phyloP scores from a whole-genome alignment of 805 yeast genomes.

The Zygotorulaspora danielsina region DNA sequence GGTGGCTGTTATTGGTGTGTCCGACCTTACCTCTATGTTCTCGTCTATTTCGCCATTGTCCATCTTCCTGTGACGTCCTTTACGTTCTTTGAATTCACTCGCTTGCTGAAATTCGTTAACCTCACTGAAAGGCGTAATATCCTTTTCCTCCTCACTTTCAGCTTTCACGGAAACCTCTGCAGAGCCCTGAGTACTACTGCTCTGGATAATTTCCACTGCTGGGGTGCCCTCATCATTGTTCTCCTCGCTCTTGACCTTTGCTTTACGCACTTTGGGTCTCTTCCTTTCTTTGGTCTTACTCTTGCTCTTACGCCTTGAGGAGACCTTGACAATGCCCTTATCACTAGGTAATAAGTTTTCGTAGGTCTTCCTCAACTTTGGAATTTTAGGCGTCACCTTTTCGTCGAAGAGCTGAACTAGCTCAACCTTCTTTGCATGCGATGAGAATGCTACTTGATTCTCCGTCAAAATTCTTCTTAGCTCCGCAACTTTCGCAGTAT shows the following conservation, averaged over 20 bases:
- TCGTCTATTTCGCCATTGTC: constrained; percentile 12
- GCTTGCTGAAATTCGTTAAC: constrained; percentile 15
- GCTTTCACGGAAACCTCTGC: constrained; percentile 3
- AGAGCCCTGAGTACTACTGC: constrained; percentile 2
- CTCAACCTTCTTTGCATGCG: constrained; percentile 64
- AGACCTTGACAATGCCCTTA: constrained; percentile 40
- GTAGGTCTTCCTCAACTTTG: constrained; percentile 36
- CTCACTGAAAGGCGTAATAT: constrained; percentile 9
- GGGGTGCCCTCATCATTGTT: constrained; percentile 8
- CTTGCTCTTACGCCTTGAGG: constrained; percentile 11
- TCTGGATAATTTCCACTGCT: background rate
- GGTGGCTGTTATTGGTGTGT: constrained; percentile 1
- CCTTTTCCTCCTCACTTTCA: constrained; percentile 3
- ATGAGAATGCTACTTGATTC: constrained; percentile 56
- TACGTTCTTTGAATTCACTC: constrained; percentile 3
- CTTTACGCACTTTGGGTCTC: constrained; percentile 15
- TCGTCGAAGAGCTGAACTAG: constrained; percentile 57
- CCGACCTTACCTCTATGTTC: constrained; percentile 7
- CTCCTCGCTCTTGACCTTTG: constrained; percentile 8
- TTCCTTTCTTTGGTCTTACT: constrained; percentile 12
- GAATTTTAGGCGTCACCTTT: constrained; percentile 48
- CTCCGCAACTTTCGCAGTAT: constrained; percentile 59
- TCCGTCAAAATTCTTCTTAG: constrained; percentile 61
- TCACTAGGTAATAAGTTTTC: constrained; percentile 35
- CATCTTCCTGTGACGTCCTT: background rate